Percentiles rank a stretch among this genome's conserved stretches.
phyloP scores from a whole-genome alignment of 2,329 filamentous ascomycete genomes.

The Chrysoporthe puriensis region DNA sequence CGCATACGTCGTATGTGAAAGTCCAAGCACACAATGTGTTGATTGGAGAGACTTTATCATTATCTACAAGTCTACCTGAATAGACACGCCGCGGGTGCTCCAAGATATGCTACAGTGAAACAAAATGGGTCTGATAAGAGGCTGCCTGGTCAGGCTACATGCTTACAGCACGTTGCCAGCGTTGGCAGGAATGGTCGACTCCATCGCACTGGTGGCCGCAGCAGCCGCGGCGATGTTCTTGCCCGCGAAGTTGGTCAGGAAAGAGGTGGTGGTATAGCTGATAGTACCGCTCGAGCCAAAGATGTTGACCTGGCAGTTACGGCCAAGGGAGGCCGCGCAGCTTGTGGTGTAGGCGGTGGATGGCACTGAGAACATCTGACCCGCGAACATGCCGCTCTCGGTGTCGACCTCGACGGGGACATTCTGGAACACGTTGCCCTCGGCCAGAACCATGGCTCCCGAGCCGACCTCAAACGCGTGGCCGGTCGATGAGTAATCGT shows the following conservation, averaged over 20 bases:
- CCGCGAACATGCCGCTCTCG: conserved; percentile 23
- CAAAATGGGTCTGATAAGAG: no score
- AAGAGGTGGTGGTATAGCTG: conserved; percentile 22
- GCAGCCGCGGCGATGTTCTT: conserved; percentile 28
- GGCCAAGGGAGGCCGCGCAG: conserved; percentile 52
- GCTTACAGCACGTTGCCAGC: conserved; percentile 23
- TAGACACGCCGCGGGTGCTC: no score
- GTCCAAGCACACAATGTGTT: not conserved
- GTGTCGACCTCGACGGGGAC: conserved; percentile 48
- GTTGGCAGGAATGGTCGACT: conserved; percentile 21
- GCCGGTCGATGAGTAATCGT: conserved; percentile 48
- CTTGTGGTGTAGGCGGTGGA: conserved; percentile 38
- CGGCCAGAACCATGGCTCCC: conserved; percentile 52
- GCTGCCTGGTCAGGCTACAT: not conserved
- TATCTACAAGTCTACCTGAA: no score
- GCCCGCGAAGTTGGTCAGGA: conserved; percentile 29
- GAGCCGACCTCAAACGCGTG: conserved; percentile 59
- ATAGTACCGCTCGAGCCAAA: conserved; percentile 22
- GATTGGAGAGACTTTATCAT: no score
- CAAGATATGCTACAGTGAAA: no score
- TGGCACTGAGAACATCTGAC: conserved; percentile 32
- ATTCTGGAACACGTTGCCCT: conserved; percentile 63
- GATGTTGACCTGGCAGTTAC: conserved; percentile 53
- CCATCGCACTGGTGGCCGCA: conserved; percentile 20
- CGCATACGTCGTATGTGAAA: not conserved